Evolutionary conservation across 371 early-diverging fungal species (phyloP), one percentile per base, ranked within the genome.

Genomic region (Haplosporangium sp.): DNA sequence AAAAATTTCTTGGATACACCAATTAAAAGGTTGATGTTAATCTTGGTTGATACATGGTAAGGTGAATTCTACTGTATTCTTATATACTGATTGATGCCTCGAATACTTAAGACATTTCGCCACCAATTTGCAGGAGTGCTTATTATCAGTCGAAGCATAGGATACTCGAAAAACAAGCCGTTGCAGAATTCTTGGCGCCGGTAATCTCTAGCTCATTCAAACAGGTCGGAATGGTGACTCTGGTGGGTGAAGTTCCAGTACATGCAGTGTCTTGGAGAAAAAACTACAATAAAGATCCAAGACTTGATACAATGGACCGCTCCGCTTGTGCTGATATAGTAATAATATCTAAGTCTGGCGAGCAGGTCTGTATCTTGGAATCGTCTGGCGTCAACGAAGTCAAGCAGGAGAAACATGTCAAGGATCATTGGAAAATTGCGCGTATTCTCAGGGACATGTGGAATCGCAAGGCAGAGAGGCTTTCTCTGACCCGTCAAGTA

Each of bases 241-340:
- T n/a, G 17, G 13, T 13, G 17, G 38, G 59, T 7, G 40, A 59
- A 39, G 19, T 59, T n/a, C 59, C 59, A 17, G 40, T 59, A 8
- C 7, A 37, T 59, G 59, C 39, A 59, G 59, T 59, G n/a, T 40
- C 59, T 17, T 59, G 59, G 59, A 59, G 59, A 59, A 59, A 59
- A 38, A 59, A 59, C 59, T 59, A 15, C 39, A 40, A 40, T 8
- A 59, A 59, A 19, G 59, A 59, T 38, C 37, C 59, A 59, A 37
- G 59, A 39, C 39, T 59, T 39, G 39, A 59, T 37, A 59, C 13
- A 20, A 40, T 40, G 59, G 59, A 59, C 5, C n/a, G 15, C 39
- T 15, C 59, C 4, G 5, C 7, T 6, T 59, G 8, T 59, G 37
- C 40, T 1, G 59, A 59, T n/a, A 40, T 39, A 3, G 59, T 59